Base-by-base conservation (phyloP, 352 stramenopile species). In the Phytophthora vignae region DNA sequence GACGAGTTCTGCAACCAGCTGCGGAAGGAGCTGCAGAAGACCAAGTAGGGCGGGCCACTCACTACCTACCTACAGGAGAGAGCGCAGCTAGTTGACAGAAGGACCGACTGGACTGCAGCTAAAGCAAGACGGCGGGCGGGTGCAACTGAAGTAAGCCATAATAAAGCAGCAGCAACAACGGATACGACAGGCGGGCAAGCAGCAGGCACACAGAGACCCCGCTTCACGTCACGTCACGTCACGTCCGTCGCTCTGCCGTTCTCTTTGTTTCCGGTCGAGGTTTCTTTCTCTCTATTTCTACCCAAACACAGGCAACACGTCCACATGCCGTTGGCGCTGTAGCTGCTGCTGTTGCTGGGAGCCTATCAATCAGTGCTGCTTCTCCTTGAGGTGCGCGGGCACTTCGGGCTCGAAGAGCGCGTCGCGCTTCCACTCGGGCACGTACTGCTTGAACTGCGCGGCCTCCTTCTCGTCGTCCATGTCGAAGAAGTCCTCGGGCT, bases 1-100 rank as follows among this genome's bases (percentile, higher is more conserved):
- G 90, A 97, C 77, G 92, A 97, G 69, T 98, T 98, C 67, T 98
- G 92, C 84, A 95, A 96, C 82, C 92, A 97, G 71, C 74, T 98
- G 71, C 88, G 92, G 58, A 92, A 92, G 74, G 90, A 98, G 67
- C 80, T 98, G 54, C 82, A 94, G 67, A 96, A 96, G 81, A 82
- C 81, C 70, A 92, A 90, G 70, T 96, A 85, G 60, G 52, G 1
- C 3, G 40, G 9, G 19, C 22, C 10, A 25, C 6, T 4, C 14
- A 17, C 7, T 25, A 25, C 22, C 22, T 25, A 25, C 22, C 29
- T 12, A 56, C 19, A 62, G 38, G 38, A 12, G 4, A 5, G 4
- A 4, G 22, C 22, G 22, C 27, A 31, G 4, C 4, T 31, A 31
- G 27, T 31, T 31, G 27, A 31, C 22, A 25, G 22, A 31, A 31